Base-by-base conservation (phyloP, 2,329 filamentous ascomycete species). In the Penicillium fuscoglaucum region DNA sequence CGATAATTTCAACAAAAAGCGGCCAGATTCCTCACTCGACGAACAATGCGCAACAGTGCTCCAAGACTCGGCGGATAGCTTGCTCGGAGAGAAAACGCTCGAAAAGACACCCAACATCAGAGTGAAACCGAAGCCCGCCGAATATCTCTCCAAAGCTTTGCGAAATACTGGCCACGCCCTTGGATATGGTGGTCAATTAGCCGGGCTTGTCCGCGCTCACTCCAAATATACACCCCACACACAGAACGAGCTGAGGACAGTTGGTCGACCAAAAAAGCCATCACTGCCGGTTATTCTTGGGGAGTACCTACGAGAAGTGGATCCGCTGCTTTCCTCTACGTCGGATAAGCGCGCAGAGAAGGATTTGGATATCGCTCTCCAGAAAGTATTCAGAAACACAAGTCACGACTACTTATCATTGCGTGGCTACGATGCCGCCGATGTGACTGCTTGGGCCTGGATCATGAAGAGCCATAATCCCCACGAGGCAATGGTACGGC, bases 401-500 rank as follows among this genome's bases (percentile, higher is more conserved):
- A 64, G 66, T 26, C 39, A 73, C 31, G 57, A 64, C 7, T 75
- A 70, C 44, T 61, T 81, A 9, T 62, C 52, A 8, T 41, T 59
- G 21, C 67, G 70, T 50, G 69, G 73, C 8, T 78, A 76, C 61
- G 70, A 69, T 46, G 63, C 68, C 19, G 61, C 66, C 5, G 78
- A 81, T 68, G 73, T 81, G 28, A 70, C 76, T 57, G 64, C 69
- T 19, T 82, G 79, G 79, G 73, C 78, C 19, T 82, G 79, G 79
- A 72, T 82, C 24, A 66, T 82, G 51, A 75, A 71, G 26, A 73
- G 76, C 52, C 60, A 67, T 5, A 69, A 67, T 21, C 41, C 72
- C 4, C 70, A 75, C 39, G 65, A 69, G 41, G 74, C 78, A n/a
- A 68, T 71, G 28, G 61, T 70, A 40, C 73, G 78, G 29, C 64